Percentiles rank a stretch among this genome's conserved stretches.
Evolutionary conservation across 495 filamentous ascomycete genomes (phyloP).

Genomic region (Penicillium maclennaniae): DNA sequence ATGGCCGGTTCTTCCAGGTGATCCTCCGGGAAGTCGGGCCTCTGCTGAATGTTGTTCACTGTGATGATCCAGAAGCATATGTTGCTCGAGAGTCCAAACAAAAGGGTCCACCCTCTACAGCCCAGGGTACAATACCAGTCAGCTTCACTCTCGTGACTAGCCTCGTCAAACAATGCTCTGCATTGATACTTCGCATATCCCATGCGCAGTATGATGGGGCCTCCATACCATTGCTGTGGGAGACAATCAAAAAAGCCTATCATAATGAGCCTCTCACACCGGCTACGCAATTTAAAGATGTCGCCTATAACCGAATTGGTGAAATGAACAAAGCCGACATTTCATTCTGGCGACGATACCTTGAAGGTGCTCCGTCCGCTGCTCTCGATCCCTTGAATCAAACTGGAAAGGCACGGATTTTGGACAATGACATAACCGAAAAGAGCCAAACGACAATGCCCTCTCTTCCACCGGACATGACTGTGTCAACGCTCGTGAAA

Average conservation of each 20-base stretch:
- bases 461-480: constrained; percentile 24
- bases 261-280: constrained; percentile 22
- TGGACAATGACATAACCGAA: not conserved
- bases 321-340: not conserved
- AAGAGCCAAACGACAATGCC: not conserved
- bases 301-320: constrained; percentile 40
- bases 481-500: constrained; percentile 40
- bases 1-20: constrained; percentile 2
- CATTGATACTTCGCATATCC: constrained; percentile 50
- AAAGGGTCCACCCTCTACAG: not conserved
- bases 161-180: not conserved
- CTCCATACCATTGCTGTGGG: constrained; percentile 51
- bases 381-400: constrained; percentile 5
- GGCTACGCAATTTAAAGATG: constrained; percentile 47
- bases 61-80: not conserved
- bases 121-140: not conserved
- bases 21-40: not conserved
- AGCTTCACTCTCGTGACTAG: constrained; percentile 1
- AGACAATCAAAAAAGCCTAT: constrained; percentile 40
- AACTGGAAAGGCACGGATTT: not conserved
- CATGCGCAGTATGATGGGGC: constrained; percentile 65
- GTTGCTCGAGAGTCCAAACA: not conserved
- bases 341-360: constrained; percentile 21
- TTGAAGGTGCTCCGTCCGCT: constrained; percentile 12
- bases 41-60: not conserved